phyloP scores from a whole-genome alignment of 805 yeast genomes.

The Starmera quercuum region DNA sequence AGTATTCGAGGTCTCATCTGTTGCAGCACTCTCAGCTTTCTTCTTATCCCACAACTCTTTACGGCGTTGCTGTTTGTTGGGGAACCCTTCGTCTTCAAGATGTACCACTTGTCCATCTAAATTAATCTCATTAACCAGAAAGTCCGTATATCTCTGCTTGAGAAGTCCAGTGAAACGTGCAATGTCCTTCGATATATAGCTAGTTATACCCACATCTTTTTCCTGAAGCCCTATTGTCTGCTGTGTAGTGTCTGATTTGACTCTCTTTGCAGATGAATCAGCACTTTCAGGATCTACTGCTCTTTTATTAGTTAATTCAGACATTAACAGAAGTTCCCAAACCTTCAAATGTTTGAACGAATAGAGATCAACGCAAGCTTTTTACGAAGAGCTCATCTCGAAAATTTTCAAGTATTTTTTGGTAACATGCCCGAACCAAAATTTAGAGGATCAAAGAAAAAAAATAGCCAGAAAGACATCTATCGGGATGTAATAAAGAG shows the following conservation, averaged over 20 bases:
- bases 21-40: conserved; percentile 21
- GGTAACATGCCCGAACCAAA: no score
- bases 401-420: no score
- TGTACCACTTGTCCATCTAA: conserved; percentile 63
- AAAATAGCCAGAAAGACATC: no score
- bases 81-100: conserved; percentile 66
- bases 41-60: conserved; percentile 34
- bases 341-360: no score
- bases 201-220: conserved; percentile 80
- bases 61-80: conserved; percentile 40
- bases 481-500: no score
- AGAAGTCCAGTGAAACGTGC: conserved; percentile 72
- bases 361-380: no score
- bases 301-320: conserved; percentile 13
- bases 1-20: conserved; percentile 8
- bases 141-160: conserved; percentile 89
- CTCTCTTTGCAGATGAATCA: conserved; percentile 1
- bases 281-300: conserved; percentile 9
- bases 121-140: conserved; percentile 85
- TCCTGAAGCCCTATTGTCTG: conserved; percentile 48
- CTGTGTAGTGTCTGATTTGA: not conserved
- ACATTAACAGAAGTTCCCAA: no score
- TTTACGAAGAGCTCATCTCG: no score
- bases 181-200: conserved; percentile 44
- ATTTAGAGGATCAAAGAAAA: no score